Base-by-base conservation (phyloP, 148 eudicot genomes). In the Selenicereus undatus region DNA sequence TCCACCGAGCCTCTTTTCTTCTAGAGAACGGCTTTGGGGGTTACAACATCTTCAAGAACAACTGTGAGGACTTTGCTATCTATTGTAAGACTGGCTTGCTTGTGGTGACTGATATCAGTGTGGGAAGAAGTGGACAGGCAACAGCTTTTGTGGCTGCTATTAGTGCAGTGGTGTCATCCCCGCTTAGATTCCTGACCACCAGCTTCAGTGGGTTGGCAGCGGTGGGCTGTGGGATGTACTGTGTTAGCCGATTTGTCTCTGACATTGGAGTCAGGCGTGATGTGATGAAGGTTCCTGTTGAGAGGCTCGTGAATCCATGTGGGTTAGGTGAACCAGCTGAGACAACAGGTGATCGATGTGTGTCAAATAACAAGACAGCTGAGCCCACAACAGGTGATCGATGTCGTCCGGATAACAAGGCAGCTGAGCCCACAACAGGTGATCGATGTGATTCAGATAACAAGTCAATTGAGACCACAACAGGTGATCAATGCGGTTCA, bases 11-110 rank as follows among this genome's bases (percentile, higher is more conserved):
- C 65, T 83, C 88, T 48, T 88, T 85, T 77, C 87, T 95, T 64
- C 89, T 92, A 3, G 86, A 87, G 79, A 95, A 95, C 39, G 99
- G 97, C 39, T 95, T 95, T 84, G 99, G 99, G 22, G 90, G 70
- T 35, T 95, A 95, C 87, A 84, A 90, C 81, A 51, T 95, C n/a
- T 93, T 95, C 80, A 92, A 89, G 89, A 95, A 95, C 83, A 95
- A 95, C 86, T 95, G 99, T 69, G 99, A 95, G 87, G 97, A 95
- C 69, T 95, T 95, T 50, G 94, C 99, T 18, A 89, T 92, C 72
- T 96, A 93, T 82, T 92, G 95, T 75, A 90, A 94, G 91, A 94
- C 98, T 0, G 96, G 93, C 43, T 80, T 93, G 83, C 89, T 95
- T 5, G 84, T 93, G 36, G 76, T 87, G n/a, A 90, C 97, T 3